Conservation (phyloP, 345 rosid species). For the Moricandia arvensis region DNA sequence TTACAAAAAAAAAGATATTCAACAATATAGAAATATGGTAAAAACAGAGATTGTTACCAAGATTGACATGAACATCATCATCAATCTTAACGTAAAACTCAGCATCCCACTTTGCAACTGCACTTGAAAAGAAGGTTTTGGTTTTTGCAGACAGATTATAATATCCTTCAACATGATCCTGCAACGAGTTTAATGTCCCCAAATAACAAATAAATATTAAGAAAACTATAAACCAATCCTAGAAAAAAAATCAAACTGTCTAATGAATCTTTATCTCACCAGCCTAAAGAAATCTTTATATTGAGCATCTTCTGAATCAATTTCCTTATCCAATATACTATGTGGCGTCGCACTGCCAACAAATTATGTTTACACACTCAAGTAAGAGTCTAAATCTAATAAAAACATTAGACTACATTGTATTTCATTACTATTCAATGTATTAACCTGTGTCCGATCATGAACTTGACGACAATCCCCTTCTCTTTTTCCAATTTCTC, state of each 20-base stretch:
- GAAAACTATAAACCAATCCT: neutral
- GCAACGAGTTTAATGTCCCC: conserved; percentile 13
- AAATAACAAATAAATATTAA: neutral
- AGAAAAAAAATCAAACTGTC: neutral
- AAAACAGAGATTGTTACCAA: conserved; percentile 53
- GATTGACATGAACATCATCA: conserved; percentile 97
- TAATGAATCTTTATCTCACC: conserved; percentile 44
- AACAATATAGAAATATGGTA: neutral
- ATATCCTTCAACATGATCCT: conserved; percentile 98
- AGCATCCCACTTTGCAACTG: conserved; percentile 93
- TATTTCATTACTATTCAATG: conserved; percentile 15
- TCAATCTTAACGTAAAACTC: conserved; percentile 92
- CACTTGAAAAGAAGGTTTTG: conserved; percentile 81
- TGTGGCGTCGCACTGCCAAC: conserved; percentile 70
- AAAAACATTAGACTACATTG: neutral
- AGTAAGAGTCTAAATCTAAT: conserved; percentile 3
- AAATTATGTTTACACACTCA: conserved; percentile 7
- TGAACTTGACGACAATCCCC: conserved; percentile 82
- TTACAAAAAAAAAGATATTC: neutral
- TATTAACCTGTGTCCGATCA: conserved; percentile 88
- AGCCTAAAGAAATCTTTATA: conserved; percentile 93
- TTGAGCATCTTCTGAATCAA: conserved; percentile 89
- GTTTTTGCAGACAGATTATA: conserved; percentile 93
- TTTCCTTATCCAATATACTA: conserved; percentile 85
- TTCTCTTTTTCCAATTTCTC: conserved; percentile 79